A percentile compares a stretch with the other conserved stretches of the same genome.
Conservation (phyloP, 164 flowering plant species). For the Aristolochia californica region DNA sequence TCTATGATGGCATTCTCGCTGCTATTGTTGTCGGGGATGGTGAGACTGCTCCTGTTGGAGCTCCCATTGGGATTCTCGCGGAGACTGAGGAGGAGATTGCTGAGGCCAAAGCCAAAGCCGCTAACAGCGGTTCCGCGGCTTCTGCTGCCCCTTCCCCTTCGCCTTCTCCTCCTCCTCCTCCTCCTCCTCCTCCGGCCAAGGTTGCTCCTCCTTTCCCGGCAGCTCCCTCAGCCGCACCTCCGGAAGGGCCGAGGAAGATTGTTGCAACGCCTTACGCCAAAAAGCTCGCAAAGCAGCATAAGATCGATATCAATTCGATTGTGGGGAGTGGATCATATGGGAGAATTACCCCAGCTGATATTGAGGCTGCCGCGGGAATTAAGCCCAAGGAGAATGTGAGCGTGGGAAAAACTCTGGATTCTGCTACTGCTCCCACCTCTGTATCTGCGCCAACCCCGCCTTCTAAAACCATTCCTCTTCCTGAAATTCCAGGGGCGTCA, state of each 20-base stretch:
- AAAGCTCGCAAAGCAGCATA: slow-evolving; percentile 89
- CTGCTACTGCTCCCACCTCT: slow-evolving; percentile 17
- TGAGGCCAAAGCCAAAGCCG: slow-evolving; percentile 44
- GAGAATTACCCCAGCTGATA: slow-evolving; percentile 64
- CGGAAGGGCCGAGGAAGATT: slow-evolving; percentile 41
- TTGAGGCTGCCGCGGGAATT: slow-evolving; percentile 80
- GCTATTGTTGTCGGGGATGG: slow-evolving; percentile 82
- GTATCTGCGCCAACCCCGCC: slow-evolving; percentile 18
- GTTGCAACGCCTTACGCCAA: slow-evolving; percentile 79
- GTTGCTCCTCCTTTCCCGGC: background rate
- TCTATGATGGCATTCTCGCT: slow-evolving; percentile 83
- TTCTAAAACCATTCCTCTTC: slow-evolving; percentile 11
- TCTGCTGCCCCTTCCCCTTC: slow-evolving; percentile 24
- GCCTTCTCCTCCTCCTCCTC: slow-evolving; percentile 17
- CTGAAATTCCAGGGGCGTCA: slow-evolving; percentile 47
- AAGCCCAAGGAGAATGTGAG: slow-evolving; percentile 24
- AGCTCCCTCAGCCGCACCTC: slow-evolving; percentile 7
- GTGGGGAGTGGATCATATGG: slow-evolving; percentile 79
- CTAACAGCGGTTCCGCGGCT: slow-evolving; percentile 14
- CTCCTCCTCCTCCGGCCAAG: slow-evolving; percentile 5
- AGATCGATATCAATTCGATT: slow-evolving; percentile 54
- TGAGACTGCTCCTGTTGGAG: slow-evolving; percentile 80
- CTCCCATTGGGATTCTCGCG: slow-evolving; percentile 79
- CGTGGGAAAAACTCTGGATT: slow-evolving; percentile 12
- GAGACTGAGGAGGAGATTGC: slow-evolving; percentile 68